Conservation (phyloP, 345 rosid genomes). For the Aegle marmelos region DNA sequence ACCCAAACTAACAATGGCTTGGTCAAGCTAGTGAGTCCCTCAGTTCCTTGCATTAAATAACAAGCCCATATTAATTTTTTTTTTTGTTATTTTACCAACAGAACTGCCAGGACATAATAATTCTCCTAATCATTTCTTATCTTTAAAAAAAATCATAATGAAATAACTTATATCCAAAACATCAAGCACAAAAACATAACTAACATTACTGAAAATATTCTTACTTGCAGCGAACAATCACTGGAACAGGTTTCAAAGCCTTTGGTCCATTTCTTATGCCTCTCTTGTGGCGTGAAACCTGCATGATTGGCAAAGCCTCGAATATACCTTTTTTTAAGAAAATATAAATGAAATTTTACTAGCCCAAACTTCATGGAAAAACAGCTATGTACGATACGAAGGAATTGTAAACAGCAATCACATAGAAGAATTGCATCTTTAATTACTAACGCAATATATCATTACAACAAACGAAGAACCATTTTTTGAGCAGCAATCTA, state of each 20-base stretch:
- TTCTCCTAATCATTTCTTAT: background rate
- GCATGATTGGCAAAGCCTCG: constrained; percentile 14
- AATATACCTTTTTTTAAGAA: background rate
- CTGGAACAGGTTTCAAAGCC: constrained; percentile 87
- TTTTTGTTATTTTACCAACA: background rate
- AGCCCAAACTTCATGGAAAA: background rate
- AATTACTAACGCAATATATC: background rate
- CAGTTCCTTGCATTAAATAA: background rate
- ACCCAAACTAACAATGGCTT: background rate
- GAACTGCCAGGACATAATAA: background rate
- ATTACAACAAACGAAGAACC: background rate
- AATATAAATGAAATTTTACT: background rate
- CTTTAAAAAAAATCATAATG: background rate
- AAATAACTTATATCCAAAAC: background rate
- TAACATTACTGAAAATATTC: constrained; percentile 1
- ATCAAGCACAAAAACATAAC: background rate
- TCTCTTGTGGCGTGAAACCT: constrained; percentile 75
- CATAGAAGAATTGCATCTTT: background rate
- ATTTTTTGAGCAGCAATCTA: background rate
- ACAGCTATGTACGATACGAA: background rate
- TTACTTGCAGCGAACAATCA: constrained; percentile 88
- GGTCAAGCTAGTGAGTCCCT: background rate
- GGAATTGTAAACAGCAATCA: background rate
- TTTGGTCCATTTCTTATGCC: constrained; percentile 89
- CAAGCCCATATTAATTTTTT: background rate